Base-by-base conservation (phyloP, 352 stramenopile species). In the Globisporangium paroecandrum region DNA sequence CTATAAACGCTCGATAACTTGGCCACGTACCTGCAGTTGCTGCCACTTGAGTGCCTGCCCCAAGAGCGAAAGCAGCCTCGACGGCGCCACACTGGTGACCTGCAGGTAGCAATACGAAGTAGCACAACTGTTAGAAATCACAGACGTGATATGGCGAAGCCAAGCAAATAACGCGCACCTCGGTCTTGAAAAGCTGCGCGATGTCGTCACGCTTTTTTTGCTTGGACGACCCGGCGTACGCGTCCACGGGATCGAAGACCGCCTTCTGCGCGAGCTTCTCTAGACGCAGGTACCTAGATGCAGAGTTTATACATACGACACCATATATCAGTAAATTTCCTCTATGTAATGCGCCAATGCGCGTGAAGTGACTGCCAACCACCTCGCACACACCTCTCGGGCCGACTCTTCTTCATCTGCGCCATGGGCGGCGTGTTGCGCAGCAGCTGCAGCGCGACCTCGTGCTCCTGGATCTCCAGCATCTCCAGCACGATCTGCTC, bases 41-140 rank as follows among this genome's bases (percentile, higher is more conserved):
- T 98, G 91, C 77, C 79, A 98, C 73, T 97, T 97, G 49, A 98
- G 76, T 34, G 92, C 89, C 71, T 98, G 87, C 2, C 89, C 86
- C 20, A 98, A 66, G 22, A 98, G 71, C 62, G 89, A 77, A n/a
- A 98, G 66, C 49, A 98, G 76, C 29, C 91, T 74, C 13, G 90
- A 96, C n/a, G 93, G 93, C n/a, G 83, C 77, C 13, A 95, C 90
- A 24, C 83, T 87, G 2, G 77, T 73, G 0, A 83, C 62, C 68
- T 82, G 36, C 4, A 0, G 1, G 18, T 12, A 41, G 15, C 4
- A 43, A 32, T 49, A 59, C 29, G 25, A n/a, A 38, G 32, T 4
- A 60, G 9, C 20, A 60, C 36, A 43, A 4, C 29, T 27, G 10
- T 27, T 34, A 62, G 65, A 51, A 46, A 7, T 34, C 18, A 8